Percentiles rank a stretch among this genome's conserved stretches.
Evolutionary conservation across 768 basidiomycete genomes (phyloP).

Genomic region (Saitozyma sp.): DNA sequence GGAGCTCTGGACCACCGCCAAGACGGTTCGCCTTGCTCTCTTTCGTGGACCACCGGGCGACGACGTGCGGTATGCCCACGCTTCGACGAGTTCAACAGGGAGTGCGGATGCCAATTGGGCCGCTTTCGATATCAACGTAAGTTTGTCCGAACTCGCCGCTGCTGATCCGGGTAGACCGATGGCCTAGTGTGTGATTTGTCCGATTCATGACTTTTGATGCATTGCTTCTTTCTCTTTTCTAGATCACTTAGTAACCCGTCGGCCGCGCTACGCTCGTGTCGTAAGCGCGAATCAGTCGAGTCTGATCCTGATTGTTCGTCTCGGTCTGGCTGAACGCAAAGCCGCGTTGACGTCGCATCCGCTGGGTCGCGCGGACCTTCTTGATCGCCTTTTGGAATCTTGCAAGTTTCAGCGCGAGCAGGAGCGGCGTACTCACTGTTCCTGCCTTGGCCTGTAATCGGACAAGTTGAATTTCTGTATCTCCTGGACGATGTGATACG

Average conservation of each 20-base stretch:
- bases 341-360: constrained; percentile 92
- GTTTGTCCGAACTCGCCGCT: constrained; percentile 9
- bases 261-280: constrained; percentile 54
- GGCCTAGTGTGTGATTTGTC: too few species aligned
- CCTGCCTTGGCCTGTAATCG: constrained; percentile 93
- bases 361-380: constrained; percentile 97
- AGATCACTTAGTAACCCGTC: constrained; percentile 38
- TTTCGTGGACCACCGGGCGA: constrained; percentile 42
- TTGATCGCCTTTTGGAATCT: constrained; percentile 99
- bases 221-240: too few species aligned
- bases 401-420: neutral
- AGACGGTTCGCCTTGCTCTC: constrained; percentile 39
- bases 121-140: constrained; percentile 45
- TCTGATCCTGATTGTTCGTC: constrained; percentile 79
- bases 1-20: constrained; percentile 45
- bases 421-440: constrained; percentile 63
- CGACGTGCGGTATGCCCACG: constrained; percentile 39
- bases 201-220: too few species aligned
- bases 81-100: constrained; percentile 18
- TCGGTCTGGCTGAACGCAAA: constrained; percentile 99
- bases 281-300: constrained; percentile 56
- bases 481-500: constrained; percentile 99
- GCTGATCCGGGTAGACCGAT: constrained; percentile 3
- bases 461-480: constrained; percentile 99
- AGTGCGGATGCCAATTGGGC: constrained; percentile 35